Conservation (phyloP, 371 early-diverging fungal species). For the Lichtheimia hyalospora region DNA sequence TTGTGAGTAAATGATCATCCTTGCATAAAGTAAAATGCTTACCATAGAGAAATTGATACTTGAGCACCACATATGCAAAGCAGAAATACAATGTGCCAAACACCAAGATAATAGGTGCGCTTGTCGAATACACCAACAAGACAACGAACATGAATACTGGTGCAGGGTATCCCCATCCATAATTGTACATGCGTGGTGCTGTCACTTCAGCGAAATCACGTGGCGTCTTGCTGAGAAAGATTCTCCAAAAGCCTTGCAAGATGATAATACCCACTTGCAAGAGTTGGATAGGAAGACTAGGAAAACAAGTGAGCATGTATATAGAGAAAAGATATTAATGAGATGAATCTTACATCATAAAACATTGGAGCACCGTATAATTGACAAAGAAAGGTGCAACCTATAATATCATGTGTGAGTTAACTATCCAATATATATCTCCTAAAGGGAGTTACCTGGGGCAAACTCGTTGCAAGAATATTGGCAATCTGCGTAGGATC, state of each 20-base stretch:
- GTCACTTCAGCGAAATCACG: conserved; percentile 66
- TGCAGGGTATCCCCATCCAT: conserved; percentile 68
- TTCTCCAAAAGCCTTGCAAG: conserved; percentile 47
- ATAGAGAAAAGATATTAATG: background rate
- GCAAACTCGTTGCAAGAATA: conserved; percentile 68
- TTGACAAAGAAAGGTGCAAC: conserved; percentile 70
- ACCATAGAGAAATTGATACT: conserved; percentile 73
- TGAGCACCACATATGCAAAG: conserved; percentile 74
- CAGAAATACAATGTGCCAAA: conserved; percentile 77
- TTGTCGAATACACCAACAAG: conserved; percentile 77
- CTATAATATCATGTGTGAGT: conserved; percentile 3
- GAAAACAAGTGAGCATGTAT: conserved; percentile 7
- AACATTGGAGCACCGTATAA: conserved; percentile 61
- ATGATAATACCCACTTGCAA: conserved; percentile 62
- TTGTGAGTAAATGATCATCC: background rate
- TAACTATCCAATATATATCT: background rate
- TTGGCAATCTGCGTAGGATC: conserved; percentile 69
- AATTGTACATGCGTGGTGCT: conserved; percentile 67
- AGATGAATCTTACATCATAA: conserved; percentile 46
- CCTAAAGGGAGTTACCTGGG: conserved; percentile 36
- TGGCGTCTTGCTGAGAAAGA: conserved; percentile 64
- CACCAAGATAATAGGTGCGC: conserved; percentile 76
- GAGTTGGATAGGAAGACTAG: conserved; percentile 60
- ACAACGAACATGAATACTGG: conserved; percentile 78
- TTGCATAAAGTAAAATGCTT: background rate